Base-by-base conservation (phyloP, 2,329 filamentous ascomycete genomes). In the Penicillium sp. region DNA sequence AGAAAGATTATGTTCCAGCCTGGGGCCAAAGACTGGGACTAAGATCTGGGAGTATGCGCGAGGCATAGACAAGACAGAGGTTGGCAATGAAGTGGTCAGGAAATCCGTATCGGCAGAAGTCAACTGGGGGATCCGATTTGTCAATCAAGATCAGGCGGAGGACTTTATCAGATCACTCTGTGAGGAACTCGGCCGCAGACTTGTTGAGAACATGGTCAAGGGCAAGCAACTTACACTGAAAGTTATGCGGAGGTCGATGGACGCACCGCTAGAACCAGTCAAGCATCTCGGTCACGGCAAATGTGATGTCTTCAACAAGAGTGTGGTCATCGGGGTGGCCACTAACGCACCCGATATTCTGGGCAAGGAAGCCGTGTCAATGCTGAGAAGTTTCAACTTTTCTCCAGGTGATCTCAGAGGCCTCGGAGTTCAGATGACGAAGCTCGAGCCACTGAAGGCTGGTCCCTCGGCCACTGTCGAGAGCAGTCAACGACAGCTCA, bases 81-180 rank as follows among this genome's bases (percentile, higher is more conserved):
- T 98, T 5, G 94, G 93, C 35, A 90, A 94, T 58, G 90, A 96
- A 70, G 86, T 89, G 0, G 82, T 91, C 15, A 88, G 95, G 55
- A 99, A 98, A 72, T 98, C 94, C 0, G 92, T 99, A 0, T 98
- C 95, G 1, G 94, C 94, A 0, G 95, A 99, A 73, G 92, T 99
- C 63, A 99, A 95, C 69, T 99, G 95, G 95, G 95, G 96, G 2
- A 96, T 99, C 57, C 88, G 95, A 5, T 99, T 99, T 72, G 87
- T 95, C 66, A 96, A 85, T 61, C 92, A 97, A 70, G 84, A 86
- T n/a, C 94, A 99, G 75, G 93, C 92, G 0, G 94, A 98, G 60
- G 91, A 96, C 64, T 99, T 99, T 73, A 84, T 98, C 34, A 81
- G 86, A 62, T 95, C 91, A 65, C 80, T 99, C 0, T 95, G 91